A percentile compares a stretch with the other conserved stretches of the same genome.
Conservation (phyloP, 202 grass and related monocot species). For the Carex arenaria region DNA sequence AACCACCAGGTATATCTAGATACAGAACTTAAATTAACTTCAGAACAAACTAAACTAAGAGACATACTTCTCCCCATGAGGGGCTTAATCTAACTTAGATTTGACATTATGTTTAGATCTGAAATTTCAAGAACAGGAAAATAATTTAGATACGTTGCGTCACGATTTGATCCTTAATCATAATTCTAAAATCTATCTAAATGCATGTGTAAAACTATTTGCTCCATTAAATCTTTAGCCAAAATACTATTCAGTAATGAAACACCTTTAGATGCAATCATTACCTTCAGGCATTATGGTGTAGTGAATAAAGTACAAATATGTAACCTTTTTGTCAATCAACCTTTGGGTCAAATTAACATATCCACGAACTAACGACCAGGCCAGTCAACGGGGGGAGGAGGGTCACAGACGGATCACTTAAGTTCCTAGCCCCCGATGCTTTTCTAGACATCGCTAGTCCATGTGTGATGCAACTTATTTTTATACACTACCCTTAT, state of each 20-base stretch:
- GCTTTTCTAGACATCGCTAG: neutral
- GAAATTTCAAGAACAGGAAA: too few relatives aligned
- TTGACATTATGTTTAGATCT: too few relatives aligned
- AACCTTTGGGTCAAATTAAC: neutral
- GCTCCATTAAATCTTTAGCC: neutral
- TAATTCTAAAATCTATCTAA: neutral
- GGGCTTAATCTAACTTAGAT: too few relatives aligned
- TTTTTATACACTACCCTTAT: too few relatives aligned
- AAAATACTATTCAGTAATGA: neutral
- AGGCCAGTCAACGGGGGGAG: neutral
- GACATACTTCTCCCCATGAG: too few relatives aligned
- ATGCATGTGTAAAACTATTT: neutral
- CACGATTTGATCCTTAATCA: neutral
- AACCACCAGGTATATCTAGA: neutral
- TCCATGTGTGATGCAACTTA: too few relatives aligned
- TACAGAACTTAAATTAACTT: slow-evolving; percentile 7
- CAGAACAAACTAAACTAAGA: slow-evolving; percentile 12
- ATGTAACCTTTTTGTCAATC: neutral
- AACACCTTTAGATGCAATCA: neutral
- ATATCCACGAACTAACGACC: neutral
- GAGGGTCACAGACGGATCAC: neutral
- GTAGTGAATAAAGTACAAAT: neutral
- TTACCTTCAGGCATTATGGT: neutral
- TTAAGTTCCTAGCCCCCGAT: neutral
- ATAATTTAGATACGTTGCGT: too few relatives aligned